Evolutionary conservation across 805 yeast species (phyloP), one percentile per base, ranked within the genome.

Genomic region (Kurtzmaniella fragi): DNA sequence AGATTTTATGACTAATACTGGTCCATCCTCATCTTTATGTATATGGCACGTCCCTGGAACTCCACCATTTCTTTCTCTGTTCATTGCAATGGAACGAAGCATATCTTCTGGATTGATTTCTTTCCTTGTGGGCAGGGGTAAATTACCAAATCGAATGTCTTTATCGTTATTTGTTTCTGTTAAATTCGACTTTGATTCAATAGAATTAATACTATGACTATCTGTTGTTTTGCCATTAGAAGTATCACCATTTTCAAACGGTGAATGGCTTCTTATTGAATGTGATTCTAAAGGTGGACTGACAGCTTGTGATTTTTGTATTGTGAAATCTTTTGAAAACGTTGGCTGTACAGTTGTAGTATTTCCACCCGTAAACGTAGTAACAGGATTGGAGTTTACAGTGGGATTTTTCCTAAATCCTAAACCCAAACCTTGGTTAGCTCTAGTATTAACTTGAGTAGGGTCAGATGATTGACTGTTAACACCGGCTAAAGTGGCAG

Each of bases 61-160:
- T 10, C 20, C 16, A 20, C 30, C 28, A 10, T 26, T 16, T 32
- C 28, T 17, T 13, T 15, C 23, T 28, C 46, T 42, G 36, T 43
- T 33, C 82, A 89, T 80, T 31, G 88, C 80, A 48, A 89, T 83
- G 3, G 96, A 88, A 66, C 82, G 71, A 56, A 71, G 82, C 79
- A 89, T 82, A 53, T 90, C 96, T 35, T 83, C 77, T 1, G 96
- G 95, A 27, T 83, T 81, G 10, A 85, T 44, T 28, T 63, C 66
- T 32, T 53, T 48, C 42, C 67, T 68, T 8, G 64, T 64, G 0
- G 85, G 80, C 30, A 64, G 77, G 0, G 87, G 86, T 17, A 82
- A 62, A 35, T 61, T 62, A 6, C 77, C 89, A 54, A 83, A 83
- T 38, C 70, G 66, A 48, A 83, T 80, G 27, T 72, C 73, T 31